Evolutionary conservation across 1,284 basidiomycete genomes (phyloP).

Genomic region (Sparassis latifolia): DNA sequence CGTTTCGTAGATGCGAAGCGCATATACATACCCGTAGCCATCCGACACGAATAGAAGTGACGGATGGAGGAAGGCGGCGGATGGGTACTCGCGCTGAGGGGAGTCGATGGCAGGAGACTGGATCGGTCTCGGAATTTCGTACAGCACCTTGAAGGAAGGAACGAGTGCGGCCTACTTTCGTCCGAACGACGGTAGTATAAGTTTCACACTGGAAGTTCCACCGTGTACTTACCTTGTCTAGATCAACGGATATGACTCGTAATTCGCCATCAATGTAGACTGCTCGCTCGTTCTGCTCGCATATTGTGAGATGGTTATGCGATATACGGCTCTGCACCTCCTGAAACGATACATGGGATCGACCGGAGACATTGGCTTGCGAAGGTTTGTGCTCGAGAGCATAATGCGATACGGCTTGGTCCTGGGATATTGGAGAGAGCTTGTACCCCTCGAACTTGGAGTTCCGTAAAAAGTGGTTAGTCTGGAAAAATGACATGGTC

Average conservation of each 20-base stretch:
- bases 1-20: constrained; percentile 36
- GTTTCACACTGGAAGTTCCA: not conserved
- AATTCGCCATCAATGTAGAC: constrained; percentile 70
- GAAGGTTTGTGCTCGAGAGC: constrained; percentile 41
- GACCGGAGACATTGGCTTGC: constrained; percentile 56
- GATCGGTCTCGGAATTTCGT: constrained; percentile 52
- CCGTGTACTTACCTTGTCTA: constrained; percentile 45
- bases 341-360: constrained; percentile 60
- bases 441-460: constrained; percentile 84
- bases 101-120: constrained; percentile 30
- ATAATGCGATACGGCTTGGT: constrained; percentile 45
- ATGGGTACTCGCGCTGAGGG: constrained; percentile 70
- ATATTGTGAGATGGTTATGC: constrained; percentile 75
- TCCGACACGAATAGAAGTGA: constrained; percentile 59
- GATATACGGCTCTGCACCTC: constrained; percentile 81
- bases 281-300: constrained; percentile 38
- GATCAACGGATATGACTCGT: constrained; percentile 53
- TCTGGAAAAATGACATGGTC: constrained; percentile 25
- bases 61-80: constrained; percentile 50
- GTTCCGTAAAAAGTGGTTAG: constrained; percentile 53
- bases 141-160: constrained; percentile 53
- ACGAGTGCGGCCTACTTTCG: constrained; percentile 40
- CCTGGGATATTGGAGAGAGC: constrained; percentile 53
- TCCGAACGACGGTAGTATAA: constrained; percentile 2
- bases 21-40: constrained; percentile 66